Percentiles rank a stretch among this genome's conserved stretches.
These are phyloP conservation scores for Dalechampia spathulata DNA, from an alignment of 441 rosid genomes.

Conservation along the genomic window DNA sequence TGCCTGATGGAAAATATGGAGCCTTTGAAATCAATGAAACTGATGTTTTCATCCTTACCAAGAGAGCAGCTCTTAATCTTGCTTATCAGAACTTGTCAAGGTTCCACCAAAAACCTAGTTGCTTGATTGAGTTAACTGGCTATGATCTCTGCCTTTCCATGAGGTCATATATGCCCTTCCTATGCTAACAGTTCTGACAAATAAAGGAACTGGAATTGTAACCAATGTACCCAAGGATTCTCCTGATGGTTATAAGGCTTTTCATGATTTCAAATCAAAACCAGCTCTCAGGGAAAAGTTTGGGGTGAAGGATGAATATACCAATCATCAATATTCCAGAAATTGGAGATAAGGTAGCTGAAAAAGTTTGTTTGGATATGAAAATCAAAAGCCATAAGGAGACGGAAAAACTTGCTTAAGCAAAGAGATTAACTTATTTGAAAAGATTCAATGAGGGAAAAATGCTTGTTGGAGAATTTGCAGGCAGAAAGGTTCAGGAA, in stretches of 20 bases:
- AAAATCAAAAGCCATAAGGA: conserved; percentile 89
- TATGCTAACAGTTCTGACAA: conserved; percentile 79
- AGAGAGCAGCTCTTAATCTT: conserved; percentile 80
- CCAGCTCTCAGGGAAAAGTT: conserved; percentile 69
- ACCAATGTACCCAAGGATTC: conserved; percentile 96
- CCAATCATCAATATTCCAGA: conserved; percentile 83
- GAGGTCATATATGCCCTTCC: conserved; percentile 84
- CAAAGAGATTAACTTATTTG: conserved; percentile 77
- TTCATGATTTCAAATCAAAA: conserved; percentile 72
- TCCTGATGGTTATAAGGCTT: conserved; percentile 82
- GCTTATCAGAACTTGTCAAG: conserved; percentile 79
- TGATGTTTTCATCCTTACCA: conserved; percentile 61
- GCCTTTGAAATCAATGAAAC: conserved; percentile 85
- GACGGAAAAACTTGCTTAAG: conserved; percentile 83
- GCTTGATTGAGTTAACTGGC: conserved; percentile 78
- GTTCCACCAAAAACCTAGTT: conserved; percentile 62
- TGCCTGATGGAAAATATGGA: conserved; percentile 92
- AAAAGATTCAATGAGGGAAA: conserved; percentile 84
- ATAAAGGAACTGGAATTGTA: conserved; percentile 92
- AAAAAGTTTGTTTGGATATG: conserved; percentile 70
- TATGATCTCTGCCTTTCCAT: conserved; percentile 61
- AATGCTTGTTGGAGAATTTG: conserved; percentile 68
- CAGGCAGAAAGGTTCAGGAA: conserved; percentile 75
- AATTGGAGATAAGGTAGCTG: conserved; percentile 82
- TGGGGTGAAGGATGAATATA: conserved; percentile 76